phyloP scores from a whole-genome alignment of 2,329 filamentous ascomycete species.

The Penicillium sumatraense region DNA sequence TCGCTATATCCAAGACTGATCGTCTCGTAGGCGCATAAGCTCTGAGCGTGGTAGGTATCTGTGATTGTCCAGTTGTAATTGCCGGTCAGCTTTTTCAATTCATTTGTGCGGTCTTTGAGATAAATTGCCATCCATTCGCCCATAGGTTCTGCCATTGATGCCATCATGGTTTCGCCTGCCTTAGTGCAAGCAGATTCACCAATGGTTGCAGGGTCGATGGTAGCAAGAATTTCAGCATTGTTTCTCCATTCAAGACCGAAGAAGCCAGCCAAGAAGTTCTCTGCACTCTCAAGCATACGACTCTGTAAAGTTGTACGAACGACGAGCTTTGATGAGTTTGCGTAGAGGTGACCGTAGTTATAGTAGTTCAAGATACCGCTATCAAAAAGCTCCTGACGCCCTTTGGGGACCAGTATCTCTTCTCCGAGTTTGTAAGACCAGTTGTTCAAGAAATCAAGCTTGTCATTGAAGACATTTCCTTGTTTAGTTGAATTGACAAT shows the following conservation, averaged over 20 bases:
- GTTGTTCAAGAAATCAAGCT: slow-evolving; percentile 67
- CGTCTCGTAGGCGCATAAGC: slow-evolving; percentile 77
- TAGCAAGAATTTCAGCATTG: slow-evolving; percentile 73
- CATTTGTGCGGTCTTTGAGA: slow-evolving; percentile 65
- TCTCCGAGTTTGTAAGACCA: slow-evolving; percentile 72
- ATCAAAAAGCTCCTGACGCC: slow-evolving; percentile 73
- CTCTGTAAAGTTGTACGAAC: slow-evolving; percentile 76
- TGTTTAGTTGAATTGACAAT: slow-evolving; percentile 57
- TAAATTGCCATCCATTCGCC: slow-evolving; percentile 67
- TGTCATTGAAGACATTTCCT: slow-evolving; percentile 61
- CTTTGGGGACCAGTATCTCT: slow-evolving; percentile 74
- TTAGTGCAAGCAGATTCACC: slow-evolving; percentile 72
- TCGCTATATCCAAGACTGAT: slow-evolving; percentile 75
- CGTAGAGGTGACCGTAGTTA: slow-evolving; percentile 72
- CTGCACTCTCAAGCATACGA: slow-evolving; percentile 76
- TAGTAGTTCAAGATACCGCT: slow-evolving; percentile 74
- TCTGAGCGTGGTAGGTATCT: slow-evolving; percentile 71
- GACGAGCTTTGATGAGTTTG: slow-evolving; percentile 73
- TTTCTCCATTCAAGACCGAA: slow-evolving; percentile 75
- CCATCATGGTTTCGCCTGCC: slow-evolving; percentile 46
- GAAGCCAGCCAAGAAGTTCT: slow-evolving; percentile 79
- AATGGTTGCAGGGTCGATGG: slow-evolving; percentile 69
- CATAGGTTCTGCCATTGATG: slow-evolving; percentile 28
- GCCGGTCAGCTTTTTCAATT: slow-evolving; percentile 61
- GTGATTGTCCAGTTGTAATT: slow-evolving; percentile 66